phyloP scores from a whole-genome alignment of 352 stramenopile genomes.

The Plasmopara muralis region DNA sequence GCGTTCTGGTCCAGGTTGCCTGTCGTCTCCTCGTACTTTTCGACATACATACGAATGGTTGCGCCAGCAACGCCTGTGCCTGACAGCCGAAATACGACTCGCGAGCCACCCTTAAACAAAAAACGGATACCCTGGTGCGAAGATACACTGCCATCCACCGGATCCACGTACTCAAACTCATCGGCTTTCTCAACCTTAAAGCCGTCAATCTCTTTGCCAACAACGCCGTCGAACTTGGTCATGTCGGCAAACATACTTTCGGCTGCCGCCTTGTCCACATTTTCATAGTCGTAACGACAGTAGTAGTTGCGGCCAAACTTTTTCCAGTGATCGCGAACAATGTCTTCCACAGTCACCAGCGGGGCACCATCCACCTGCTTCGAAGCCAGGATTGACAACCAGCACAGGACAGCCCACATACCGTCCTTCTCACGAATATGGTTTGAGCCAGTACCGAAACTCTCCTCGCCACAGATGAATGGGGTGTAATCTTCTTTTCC shows the following conservation, averaged over 20 bases:
- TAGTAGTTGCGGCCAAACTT: slow-evolving; percentile 99
- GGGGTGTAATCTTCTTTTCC: slow-evolving; percentile 96
- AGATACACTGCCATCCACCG: slow-evolving; percentile 94
- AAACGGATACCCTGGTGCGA: slow-evolving; percentile 96
- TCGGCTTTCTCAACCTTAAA: slow-evolving; percentile 87
- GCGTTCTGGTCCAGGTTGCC: slow-evolving; percentile 81
- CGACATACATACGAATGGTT: slow-evolving; percentile 99
- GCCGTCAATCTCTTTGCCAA: slow-evolving; percentile 63
- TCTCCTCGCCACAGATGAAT: slow-evolving; percentile 98
- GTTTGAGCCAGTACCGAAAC: slow-evolving; percentile 97
- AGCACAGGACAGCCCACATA: slow-evolving; percentile 97
- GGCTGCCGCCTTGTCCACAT: slow-evolving; percentile 87
- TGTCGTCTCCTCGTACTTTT: slow-evolving; percentile 94
- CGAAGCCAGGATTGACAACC: slow-evolving; percentile 96
- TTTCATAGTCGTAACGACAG: slow-evolving; percentile 99
- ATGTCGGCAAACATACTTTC: slow-evolving; percentile 74
- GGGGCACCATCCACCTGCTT: slow-evolving; percentile 81
- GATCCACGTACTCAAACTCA: slow-evolving; percentile 98
- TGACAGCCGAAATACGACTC: slow-evolving; percentile 97
- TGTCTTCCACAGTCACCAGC: slow-evolving; percentile 93
- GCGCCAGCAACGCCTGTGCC: slow-evolving; percentile 96
- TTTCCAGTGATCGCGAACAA: slow-evolving; percentile 95
- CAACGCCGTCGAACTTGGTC: slow-evolving; percentile 56
- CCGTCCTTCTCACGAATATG: slow-evolving; percentile 99
- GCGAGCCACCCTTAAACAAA: slow-evolving; percentile 91